Conservation (phyloP, 2,329 filamentous ascomycete species). For the Ascochyta fabae region DNA sequence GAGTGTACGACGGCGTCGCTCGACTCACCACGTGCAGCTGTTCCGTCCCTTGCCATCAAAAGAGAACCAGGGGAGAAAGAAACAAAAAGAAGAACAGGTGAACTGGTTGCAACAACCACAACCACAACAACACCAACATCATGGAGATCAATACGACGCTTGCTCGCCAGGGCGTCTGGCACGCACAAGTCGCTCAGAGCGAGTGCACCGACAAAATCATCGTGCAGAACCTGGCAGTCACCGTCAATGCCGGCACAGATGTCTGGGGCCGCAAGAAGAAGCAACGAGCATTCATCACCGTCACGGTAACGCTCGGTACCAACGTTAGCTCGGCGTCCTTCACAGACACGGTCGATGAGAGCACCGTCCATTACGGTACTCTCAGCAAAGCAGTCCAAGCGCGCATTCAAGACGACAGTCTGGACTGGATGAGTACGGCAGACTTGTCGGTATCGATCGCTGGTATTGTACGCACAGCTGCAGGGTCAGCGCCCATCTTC, state of each 20-base stretch:
- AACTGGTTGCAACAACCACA: too few relatives aligned
- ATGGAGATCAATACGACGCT: slow-evolving; percentile 18
- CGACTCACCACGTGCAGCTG: too few relatives aligned
- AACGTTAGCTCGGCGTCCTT: slow-evolving; percentile 65
- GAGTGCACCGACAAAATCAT: slow-evolving; percentile 56
- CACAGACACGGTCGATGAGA: slow-evolving; percentile 67
- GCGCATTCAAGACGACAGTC: slow-evolving; percentile 47
- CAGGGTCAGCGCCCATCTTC: slow-evolving; percentile 34
- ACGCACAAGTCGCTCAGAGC: slow-evolving; percentile 28
- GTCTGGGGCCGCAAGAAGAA: slow-evolving; percentile 70
- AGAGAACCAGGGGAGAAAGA: too few relatives aligned
- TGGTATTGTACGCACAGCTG: slow-evolving; percentile 28
- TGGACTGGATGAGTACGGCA: slow-evolving; percentile 33
- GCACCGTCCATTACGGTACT: slow-evolving; percentile 77
- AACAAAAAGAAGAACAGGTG: too few relatives aligned
- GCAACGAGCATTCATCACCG: slow-evolving; percentile 69
- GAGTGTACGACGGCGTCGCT: too few relatives aligned
- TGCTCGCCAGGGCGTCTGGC: slow-evolving; percentile 28
- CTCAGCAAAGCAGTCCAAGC: slow-evolving; percentile 70
- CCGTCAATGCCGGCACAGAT: slow-evolving; percentile 65
- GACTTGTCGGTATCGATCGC: slow-evolving; percentile 27
- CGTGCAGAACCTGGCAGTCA: slow-evolving; percentile 67
- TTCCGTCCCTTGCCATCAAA: too few relatives aligned
- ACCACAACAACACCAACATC: neutral
- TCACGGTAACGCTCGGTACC: slow-evolving; percentile 62